Evolutionary conservation across 805 yeast species (phyloP).

Genomic region (Ogataea philodendri): DNA sequence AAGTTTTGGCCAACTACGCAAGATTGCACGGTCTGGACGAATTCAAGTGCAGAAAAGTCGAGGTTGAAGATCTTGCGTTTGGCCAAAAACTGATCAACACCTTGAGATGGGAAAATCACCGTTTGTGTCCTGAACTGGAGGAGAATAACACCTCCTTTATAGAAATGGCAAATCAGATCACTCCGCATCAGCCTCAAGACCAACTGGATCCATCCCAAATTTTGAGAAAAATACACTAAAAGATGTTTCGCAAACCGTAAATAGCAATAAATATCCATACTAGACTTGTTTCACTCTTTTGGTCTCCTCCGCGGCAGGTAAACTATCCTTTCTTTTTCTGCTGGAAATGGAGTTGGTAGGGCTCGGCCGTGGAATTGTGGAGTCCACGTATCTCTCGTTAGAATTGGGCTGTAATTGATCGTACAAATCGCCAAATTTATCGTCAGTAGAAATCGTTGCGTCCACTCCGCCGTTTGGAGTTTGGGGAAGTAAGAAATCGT

Average conservation of each 20-base stretch:
- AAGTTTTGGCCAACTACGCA: conserved; percentile 23
- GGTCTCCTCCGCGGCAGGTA: conserved; percentile 3
- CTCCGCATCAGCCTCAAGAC: conserved; percentile 1
- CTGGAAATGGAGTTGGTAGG: conserved; percentile 10
- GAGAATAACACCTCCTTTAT: conserved; percentile 18
- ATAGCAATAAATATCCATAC: conserved; percentile 12
- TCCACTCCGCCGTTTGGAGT: conserved; percentile 27
- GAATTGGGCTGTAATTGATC: conserved; percentile 6
- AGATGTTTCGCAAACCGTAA: conserved; percentile 1
- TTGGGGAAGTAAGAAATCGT: conserved; percentile 32
- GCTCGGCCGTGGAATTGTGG: conserved; percentile 7
- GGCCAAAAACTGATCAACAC: conserved; percentile 13
- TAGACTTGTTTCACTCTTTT: conserved; percentile 10
- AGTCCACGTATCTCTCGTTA: conserved; percentile 4
- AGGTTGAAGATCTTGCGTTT: conserved; percentile 14
- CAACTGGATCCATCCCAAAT: conserved; percentile 19
- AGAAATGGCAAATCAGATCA: conserved; percentile 18
- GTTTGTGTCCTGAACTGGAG: conserved; percentile 12
- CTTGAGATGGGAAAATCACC: conserved; percentile 22
- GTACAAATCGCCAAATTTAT: conserved; percentile 13
- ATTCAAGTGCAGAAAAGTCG: conserved; percentile 19
- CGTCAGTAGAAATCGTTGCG: conserved; percentile 13
- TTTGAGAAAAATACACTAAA: conserved; percentile 8
- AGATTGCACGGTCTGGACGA: conserved; percentile 21
- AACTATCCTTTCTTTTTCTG: conserved; percentile 10